Evolutionary conservation across 164 flowering plant genomes (phyloP), one percentile per base, ranked within the genome.

Genomic region (Akebia trifoliata): DNA sequence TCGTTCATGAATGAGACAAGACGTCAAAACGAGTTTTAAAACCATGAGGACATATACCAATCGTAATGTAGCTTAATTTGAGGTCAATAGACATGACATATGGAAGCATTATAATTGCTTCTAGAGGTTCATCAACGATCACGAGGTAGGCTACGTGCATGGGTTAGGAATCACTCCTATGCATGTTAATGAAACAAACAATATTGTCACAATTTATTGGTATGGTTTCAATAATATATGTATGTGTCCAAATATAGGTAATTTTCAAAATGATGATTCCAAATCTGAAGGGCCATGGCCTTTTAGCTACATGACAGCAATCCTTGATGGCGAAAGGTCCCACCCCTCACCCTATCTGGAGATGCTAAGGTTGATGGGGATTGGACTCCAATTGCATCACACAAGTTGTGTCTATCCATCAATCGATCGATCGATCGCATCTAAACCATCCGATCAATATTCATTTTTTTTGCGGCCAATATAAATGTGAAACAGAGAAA

Each of bases 141-240:
- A 54, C 15, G 57, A 68, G 57, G 26, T 4, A 26, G 63, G 78
- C 81, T 74, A 76, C 81, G 81, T 76, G 58, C 62, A 72, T 50
- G 1, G 53, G 4, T 26, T 68, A 50, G 2, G 20, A 59, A 59
- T 73, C 81, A 73, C 81, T 56, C 66, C 66, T 55, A 57, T 49
- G 61, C 60, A 59, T 54, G 59, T 34, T 57, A 17, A 24, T 24
- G 32, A 37, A n/a, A 30, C 47, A 42, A 65, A 61, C 45, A 37
- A 74, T 57, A 10, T 52, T 18, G 22, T 47, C 42, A 22, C 52
- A 55, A 55, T 45, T 61, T 46, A 29, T 50, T 22, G 28, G 56
- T 44, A 26, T 22, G 25, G 15, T 64, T 61, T 54, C 68, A 48
- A 62, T 39, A 15, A 36, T 57, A 43, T 35, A 57, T 25, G 24